Percentiles rank a stretch among this genome's conserved stretches.
Evolutionary conservation across 2,329 filamentous ascomycete species (phyloP).

Genomic region (Salinomyces thailandicus): DNA sequence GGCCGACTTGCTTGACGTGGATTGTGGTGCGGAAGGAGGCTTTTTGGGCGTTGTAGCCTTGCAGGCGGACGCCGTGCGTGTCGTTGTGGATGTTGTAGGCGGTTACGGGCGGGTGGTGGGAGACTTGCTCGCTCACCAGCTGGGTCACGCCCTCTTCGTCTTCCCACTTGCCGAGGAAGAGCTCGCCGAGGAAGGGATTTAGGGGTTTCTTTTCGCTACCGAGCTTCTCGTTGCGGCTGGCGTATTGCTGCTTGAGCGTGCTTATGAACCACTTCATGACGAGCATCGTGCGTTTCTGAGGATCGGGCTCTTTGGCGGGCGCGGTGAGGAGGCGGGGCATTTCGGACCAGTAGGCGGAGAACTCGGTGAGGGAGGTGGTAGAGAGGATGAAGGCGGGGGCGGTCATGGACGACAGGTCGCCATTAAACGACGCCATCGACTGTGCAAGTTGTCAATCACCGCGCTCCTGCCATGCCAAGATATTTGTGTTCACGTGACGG

Average conservation of each 20-base stretch:
- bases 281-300: constrained; percentile 69
- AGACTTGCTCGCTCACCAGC: constrained; percentile 89
- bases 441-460: constrained; percentile 11
- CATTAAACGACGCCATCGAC: constrained; percentile 46
- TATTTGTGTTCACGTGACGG: constrained; percentile 4
- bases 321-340: constrained; percentile 61
- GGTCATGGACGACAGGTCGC: constrained; percentile 46
- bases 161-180: constrained; percentile 86
- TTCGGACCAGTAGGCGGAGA: constrained; percentile 49
- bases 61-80: constrained; percentile 61
- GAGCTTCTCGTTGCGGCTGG: constrained; percentile 62
- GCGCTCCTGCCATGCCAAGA: not conserved
- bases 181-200: constrained; percentile 90
- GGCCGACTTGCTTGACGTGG: constrained; percentile 68
- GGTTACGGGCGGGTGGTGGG: constrained; percentile 89
- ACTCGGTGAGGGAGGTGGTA: constrained; percentile 45
- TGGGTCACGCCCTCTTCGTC: constrained; percentile 72
- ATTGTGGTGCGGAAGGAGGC: constrained; percentile 90
- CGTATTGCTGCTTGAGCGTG: constrained; percentile 80
- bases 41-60: constrained; percentile 93
- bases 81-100: constrained; percentile 88
- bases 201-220: constrained; percentile 96
- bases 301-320: constrained; percentile 66
- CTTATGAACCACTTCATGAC: constrained; percentile 96
- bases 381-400: constrained; percentile 47